Evolutionary conservation across 768 basidiomycete genomes (phyloP).

Genomic region (Tricholoma sp.): DNA sequence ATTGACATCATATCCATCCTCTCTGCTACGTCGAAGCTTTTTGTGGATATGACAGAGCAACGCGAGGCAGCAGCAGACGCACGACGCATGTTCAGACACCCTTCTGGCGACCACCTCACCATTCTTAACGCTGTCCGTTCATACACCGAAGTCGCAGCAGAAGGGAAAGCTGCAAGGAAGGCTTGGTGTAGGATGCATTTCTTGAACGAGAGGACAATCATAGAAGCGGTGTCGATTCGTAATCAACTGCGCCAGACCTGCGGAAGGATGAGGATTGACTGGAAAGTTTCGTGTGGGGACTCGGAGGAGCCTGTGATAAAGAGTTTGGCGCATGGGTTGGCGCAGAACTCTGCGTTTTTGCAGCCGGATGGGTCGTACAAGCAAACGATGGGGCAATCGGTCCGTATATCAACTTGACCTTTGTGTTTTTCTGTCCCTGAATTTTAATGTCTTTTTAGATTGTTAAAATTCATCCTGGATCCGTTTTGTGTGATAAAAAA

Average conservation of each 20-base stretch:
- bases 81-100: conserved; percentile 74
- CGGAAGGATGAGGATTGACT: conserved; percentile 54
- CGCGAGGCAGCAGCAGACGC: conserved; percentile 70
- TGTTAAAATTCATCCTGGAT: conserved; percentile 91
- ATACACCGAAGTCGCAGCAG: conserved; percentile 65
- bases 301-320: conserved; percentile 65
- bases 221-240: conserved; percentile 73
- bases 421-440: background rate
- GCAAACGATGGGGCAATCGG: conserved; percentile 67
- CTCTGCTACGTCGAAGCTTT: conserved; percentile 76
- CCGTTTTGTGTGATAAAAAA: conserved; percentile 75
- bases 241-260: conserved; percentile 73
- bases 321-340: conserved; percentile 71
- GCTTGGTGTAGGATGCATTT: conserved; percentile 86
- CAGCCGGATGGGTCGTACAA: conserved; percentile 88
- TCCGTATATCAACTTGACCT: conserved; percentile 24
- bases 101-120: conserved; percentile 88
- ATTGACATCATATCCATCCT: conserved; percentile 83
- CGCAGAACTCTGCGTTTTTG: conserved; percentile 78
- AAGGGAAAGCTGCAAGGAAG: conserved; percentile 41
- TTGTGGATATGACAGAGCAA: conserved; percentile 70
- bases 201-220: conserved; percentile 76
- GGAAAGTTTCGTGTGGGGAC: conserved; percentile 52
- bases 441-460: conserved; percentile 28
- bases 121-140: conserved; percentile 80